Conservation (phyloP, 2,329 filamentous ascomycete genomes). For the Penicillium italicum region DNA sequence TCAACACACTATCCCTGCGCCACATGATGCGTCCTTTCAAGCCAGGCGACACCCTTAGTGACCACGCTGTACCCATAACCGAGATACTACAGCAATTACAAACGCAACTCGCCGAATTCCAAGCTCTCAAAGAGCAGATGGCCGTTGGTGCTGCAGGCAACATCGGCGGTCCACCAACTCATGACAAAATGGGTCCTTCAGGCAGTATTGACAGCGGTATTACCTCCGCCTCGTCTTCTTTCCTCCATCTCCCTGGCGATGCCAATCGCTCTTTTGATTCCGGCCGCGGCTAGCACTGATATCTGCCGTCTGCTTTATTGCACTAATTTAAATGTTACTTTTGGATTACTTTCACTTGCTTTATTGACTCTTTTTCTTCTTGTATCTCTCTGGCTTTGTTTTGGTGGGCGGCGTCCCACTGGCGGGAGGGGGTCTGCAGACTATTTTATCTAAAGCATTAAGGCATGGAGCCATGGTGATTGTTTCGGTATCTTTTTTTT, state of each 20-base stretch:
- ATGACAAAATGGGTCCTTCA: slow-evolving; percentile 9
- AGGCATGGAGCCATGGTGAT: slow-evolving; percentile 27
- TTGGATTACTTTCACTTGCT: slow-evolving; percentile 3
- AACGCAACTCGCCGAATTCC: slow-evolving; percentile 42
- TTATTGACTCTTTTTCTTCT: slow-evolving; percentile 5
- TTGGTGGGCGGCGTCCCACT: slow-evolving; percentile 25
- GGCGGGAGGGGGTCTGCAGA: slow-evolving; percentile 17
- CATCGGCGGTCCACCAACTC: slow-evolving; percentile 17
- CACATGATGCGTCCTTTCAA: slow-evolving; percentile 71
- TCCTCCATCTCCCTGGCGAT: slow-evolving; percentile 23
- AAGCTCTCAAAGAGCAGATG: slow-evolving; percentile 40
- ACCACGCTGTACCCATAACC: slow-evolving; percentile 73
- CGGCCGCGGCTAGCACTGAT: slow-evolving; percentile 14
- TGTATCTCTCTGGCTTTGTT: slow-evolving; percentile 4
- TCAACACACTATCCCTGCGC: slow-evolving; percentile 73
- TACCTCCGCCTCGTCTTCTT: slow-evolving; percentile 30
- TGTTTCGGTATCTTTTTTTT: slow-evolving; percentile 11
- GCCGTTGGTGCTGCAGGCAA: slow-evolving; percentile 27
- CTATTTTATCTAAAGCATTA: slow-evolving; percentile 25
- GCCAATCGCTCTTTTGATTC: slow-evolving; percentile 18
- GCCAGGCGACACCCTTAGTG: slow-evolving; percentile 59
- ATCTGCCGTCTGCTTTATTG: neutral
- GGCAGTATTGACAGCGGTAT: slow-evolving; percentile 18
- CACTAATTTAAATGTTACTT: slow-evolving; percentile 2
- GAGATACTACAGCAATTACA: slow-evolving; percentile 53